These are phyloP conservation scores for Penicillium sp. DNA, from an alignment of 2,329 filamentous ascomycete species.

Conservation along the genomic window DNA sequence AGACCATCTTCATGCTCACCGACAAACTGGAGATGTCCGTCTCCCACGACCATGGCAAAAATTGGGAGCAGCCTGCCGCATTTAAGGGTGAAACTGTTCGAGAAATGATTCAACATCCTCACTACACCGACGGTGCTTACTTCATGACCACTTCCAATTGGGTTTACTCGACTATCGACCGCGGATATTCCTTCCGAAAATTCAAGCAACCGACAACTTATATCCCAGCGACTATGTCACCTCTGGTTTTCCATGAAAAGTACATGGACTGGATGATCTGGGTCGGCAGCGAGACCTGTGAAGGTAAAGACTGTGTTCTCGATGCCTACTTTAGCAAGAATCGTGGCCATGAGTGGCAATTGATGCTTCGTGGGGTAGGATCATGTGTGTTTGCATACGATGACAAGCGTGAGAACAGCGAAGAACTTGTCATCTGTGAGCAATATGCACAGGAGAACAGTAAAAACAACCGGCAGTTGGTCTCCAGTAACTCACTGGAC, in stretches of 20 bases:
- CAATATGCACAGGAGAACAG: conserved; percentile 64
- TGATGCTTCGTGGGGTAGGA: conserved; percentile 70
- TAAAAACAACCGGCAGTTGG: conserved; percentile 65
- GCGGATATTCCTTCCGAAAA: conserved; percentile 67
- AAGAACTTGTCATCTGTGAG: conserved; percentile 65
- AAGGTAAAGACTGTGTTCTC: conserved; percentile 64
- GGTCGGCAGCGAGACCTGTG: conserved; percentile 72
- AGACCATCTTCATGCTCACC: conserved; percentile 68
- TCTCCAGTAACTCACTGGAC: conserved; percentile 62
- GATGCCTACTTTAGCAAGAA: conserved; percentile 77
- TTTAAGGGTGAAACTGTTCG: conserved; percentile 70
- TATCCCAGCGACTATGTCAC: conserved; percentile 42
- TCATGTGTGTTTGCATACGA: conserved; percentile 86
- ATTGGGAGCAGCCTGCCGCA: conserved; percentile 64
- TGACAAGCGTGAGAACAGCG: conserved; percentile 58
- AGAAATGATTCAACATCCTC: conserved; percentile 73
- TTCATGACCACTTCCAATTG: conserved; percentile 71
- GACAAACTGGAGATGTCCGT: conserved; percentile 66
- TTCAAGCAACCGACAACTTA: conserved; percentile 33
- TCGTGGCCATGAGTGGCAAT: conserved; percentile 76
- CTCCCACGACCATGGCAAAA: conserved; percentile 84
- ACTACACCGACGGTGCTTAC: conserved; percentile 82
- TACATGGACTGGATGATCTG: conserved; percentile 90
- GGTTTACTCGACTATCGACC: conserved; percentile 79
- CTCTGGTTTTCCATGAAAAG: conserved; percentile 79